Evolutionary conservation across 176 grass and related monocot genomes (phyloP).

Genomic region (Carex cristatella): DNA sequence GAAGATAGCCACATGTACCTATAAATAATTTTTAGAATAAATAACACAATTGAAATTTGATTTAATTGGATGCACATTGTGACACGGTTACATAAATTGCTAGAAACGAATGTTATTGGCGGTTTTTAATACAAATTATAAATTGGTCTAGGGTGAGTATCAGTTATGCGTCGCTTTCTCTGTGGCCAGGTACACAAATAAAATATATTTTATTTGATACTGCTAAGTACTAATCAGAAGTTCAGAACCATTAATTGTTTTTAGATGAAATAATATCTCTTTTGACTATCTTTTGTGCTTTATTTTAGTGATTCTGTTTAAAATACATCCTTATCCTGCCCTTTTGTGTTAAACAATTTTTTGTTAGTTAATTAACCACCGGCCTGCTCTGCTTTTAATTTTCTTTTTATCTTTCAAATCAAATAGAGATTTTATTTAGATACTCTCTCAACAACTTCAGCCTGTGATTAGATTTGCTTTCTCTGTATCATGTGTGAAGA

Average conservation of each 20-base stretch:
- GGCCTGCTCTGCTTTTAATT: neutral
- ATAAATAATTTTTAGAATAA: neutral
- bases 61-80: neutral
- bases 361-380: constrained; percentile 2
- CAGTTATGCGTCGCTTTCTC: neutral
- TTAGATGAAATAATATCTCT: neutral
- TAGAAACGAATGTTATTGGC: neutral
- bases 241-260: neutral
- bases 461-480: neutral
- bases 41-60: neutral
- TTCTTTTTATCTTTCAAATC: neutral
- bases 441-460: neutral
- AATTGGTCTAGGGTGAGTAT: neutral
- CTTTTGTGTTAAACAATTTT: neutral
- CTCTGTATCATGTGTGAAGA: neutral
- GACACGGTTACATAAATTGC: neutral
- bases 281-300: neutral
- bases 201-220: neutral
- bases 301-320: neutral
- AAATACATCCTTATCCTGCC: neutral
- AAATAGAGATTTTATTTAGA: neutral
- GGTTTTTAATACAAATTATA: neutral
- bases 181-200: neutral
- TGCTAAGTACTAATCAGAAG: neutral
- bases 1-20: neutral